Evolutionary conservation across 192 early-diverging fungal genomes (phyloP).

Genomic region (Coemansia sp.): DNA sequence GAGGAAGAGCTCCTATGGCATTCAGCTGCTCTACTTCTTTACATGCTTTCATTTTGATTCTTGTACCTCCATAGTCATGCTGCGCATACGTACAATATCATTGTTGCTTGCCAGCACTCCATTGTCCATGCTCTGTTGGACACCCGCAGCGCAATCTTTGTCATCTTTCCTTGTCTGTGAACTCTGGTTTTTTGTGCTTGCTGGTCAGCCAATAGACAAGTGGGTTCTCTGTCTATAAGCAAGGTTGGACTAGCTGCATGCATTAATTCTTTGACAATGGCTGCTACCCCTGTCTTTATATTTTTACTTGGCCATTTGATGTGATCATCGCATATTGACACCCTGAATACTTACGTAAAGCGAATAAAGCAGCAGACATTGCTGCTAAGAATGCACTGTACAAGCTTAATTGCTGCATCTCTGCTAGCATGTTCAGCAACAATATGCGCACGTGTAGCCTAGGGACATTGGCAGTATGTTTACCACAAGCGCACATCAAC

Average conservation of each 20-base stretch:
- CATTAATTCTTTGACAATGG: constrained; percentile 23
- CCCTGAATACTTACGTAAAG: neutral
- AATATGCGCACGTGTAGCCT: neutral
- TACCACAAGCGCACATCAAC: neutral
- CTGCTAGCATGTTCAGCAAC: neutral
- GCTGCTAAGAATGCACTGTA: neutral
- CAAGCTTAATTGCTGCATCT: neutral
- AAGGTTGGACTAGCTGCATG: constrained; percentile 1
- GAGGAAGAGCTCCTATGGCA: neutral
- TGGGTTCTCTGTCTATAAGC: neutral
- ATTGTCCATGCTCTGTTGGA: neutral
- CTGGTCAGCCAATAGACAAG: neutral
- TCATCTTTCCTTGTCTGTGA: neutral
- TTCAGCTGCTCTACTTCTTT: neutral
- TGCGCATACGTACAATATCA: neutral
- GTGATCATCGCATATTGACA: neutral
- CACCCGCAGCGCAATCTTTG: neutral
- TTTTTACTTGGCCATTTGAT: neutral
- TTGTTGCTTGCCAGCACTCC: neutral
- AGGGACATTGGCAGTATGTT: neutral
- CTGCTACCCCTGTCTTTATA: neutral
- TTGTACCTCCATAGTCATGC: neutral
- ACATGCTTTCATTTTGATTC: neutral
- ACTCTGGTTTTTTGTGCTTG: neutral
- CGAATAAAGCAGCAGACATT: neutral